Conservation (phyloP, 371 early-diverging fungal species). For the Rhizopus delemar region DNA sequence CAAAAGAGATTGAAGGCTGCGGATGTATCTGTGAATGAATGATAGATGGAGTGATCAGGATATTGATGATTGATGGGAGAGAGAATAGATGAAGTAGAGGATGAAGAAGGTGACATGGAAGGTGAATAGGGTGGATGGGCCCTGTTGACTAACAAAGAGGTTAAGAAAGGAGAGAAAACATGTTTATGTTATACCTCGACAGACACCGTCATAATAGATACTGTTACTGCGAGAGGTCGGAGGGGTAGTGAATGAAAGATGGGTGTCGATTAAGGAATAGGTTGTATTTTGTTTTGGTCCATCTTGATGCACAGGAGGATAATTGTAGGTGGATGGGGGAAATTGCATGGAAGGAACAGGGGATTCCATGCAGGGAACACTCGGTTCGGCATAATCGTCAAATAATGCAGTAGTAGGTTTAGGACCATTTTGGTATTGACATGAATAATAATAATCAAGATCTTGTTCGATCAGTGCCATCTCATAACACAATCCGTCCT, state of each 20-base stretch:
- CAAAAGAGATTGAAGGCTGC: conserved; percentile 16
- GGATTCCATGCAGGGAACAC: not conserved
- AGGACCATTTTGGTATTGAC: not conserved
- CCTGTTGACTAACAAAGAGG: not conserved
- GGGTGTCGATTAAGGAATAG: conserved; percentile 19
- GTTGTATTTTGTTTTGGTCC: conserved; percentile 21
- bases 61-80: conserved; percentile 25
- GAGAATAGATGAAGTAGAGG: conserved; percentile 29
- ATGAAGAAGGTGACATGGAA: conserved; percentile 37
- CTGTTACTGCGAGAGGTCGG: conserved; percentile 1
- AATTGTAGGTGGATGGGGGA: conserved; percentile 14
- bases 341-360: conserved; percentile 13
- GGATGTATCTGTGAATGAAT: not conserved
- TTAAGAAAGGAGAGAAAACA: too few relatives aligned
- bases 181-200: too few relatives aligned
- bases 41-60: conserved; percentile 14
- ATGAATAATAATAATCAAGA: too few relatives aligned
- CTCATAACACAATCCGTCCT: too few relatives aligned
- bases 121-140: conserved; percentile 21
- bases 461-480: too few relatives aligned
- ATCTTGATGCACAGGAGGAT: conserved; percentile 12
- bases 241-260: conserved; percentile 13
- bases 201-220: not conserved
- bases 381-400: not conserved
- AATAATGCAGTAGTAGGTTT: not conserved